phyloP scores from a whole-genome alignment of 2,329 filamentous ascomycete species.

The Trichoderma polysporum region DNA sequence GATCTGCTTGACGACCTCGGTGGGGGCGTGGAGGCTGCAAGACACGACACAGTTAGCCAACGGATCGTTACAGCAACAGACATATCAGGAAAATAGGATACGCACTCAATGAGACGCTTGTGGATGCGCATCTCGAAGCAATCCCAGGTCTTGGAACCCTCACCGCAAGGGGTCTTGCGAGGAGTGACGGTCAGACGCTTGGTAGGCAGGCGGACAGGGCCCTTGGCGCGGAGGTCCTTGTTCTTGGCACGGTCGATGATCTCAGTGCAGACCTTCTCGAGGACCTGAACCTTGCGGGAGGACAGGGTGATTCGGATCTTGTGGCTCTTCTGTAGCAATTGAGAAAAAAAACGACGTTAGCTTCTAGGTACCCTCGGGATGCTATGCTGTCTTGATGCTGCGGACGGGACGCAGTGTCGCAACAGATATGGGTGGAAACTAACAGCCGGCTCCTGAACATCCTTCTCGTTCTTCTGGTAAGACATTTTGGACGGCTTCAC shows the following conservation, averaged over 20 bases:
- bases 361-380: background rate
- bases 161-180: slow-evolving; percentile 98
- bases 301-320: slow-evolving; percentile 98
- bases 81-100: slow-evolving; percentile 30
- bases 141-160: slow-evolving; percentile 99
- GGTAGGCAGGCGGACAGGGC: slow-evolving; percentile 94
- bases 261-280: slow-evolving; percentile 98
- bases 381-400: background rate
- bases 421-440: slow-evolving; percentile 35
- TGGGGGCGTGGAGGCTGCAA: slow-evolving; percentile 87
- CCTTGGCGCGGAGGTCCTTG: slow-evolving; percentile 99
- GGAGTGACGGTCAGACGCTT: slow-evolving; percentile 96
- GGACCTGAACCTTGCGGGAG: slow-evolving; percentile 87
- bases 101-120: slow-evolving; percentile 94
- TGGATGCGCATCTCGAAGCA: slow-evolving; percentile 98
- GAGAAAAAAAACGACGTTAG: background rate
- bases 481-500: slow-evolving; percentile 78
- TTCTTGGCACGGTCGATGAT: slow-evolving; percentile 97
- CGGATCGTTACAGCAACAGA: background rate
- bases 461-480: slow-evolving; percentile 94
- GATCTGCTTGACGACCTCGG: slow-evolving; percentile 96
- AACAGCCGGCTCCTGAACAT: slow-evolving; percentile 84
- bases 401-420: background rate
- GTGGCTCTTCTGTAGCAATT: slow-evolving; percentile 85
- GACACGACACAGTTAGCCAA: slow-evolving; percentile 20